phyloP scores from a whole-genome alignment of 352 stramenopile genomes.

The Discostella stelligera region DNA sequence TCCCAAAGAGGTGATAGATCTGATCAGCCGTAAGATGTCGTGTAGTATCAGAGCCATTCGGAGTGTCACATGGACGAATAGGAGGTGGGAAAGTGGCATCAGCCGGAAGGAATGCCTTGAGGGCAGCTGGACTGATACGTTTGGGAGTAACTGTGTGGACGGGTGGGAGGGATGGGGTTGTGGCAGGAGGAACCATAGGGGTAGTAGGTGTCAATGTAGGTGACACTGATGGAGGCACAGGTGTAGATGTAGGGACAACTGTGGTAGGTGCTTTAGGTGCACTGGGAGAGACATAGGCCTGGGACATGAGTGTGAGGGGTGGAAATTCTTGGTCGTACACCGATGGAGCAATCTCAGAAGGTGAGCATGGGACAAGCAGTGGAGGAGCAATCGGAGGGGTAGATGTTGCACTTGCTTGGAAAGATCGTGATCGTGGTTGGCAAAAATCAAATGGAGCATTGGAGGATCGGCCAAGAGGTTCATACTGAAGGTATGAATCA shows the following conservation, averaged over 20 bases:
- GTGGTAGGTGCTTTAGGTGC: too few species aligned
- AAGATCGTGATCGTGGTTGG: constrained; percentile 4
- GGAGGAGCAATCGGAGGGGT: too few species aligned
- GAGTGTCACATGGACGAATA: neutral
- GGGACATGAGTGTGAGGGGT: too few species aligned
- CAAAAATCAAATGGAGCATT: neutral
- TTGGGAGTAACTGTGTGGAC: constrained; percentile 18
- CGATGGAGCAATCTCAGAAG: too few species aligned
- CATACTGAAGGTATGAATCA: neutral
- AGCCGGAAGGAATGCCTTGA: too few species aligned
- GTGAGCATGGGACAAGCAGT: too few species aligned
- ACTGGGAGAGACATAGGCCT: too few species aligned
- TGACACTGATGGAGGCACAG: too few species aligned
- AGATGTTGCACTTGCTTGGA: constrained; percentile 10
- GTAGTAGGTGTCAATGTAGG: too few species aligned
- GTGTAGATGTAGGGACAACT: too few species aligned
- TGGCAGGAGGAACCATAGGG: constrained; percentile 4
- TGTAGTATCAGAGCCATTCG: too few species aligned
- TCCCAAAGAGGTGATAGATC: constrained; percentile 15
- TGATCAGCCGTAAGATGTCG: neutral
- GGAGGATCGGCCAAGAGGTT: neutral
- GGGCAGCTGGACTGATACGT: neutral
- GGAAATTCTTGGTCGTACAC: too few species aligned
- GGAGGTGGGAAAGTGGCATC: neutral
- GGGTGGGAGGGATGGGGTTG: constrained; percentile 18